Evolutionary conservation across 2,329 filamentous ascomycete genomes (phyloP).

Genomic region (Pestalotiopsis fici): DNA sequence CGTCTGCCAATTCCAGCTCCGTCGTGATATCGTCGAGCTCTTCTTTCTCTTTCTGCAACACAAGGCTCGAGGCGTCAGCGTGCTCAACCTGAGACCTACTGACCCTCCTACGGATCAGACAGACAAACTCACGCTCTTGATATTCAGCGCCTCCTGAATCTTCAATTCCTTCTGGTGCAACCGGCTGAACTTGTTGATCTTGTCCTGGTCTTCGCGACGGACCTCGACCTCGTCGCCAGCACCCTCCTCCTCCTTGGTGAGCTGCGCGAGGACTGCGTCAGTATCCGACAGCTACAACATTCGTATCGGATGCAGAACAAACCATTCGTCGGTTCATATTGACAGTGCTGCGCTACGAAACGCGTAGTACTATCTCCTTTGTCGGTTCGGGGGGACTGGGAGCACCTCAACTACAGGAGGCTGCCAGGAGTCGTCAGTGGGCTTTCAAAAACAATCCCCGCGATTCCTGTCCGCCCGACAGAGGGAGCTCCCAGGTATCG

Average conservation of each 20-base stretch:
- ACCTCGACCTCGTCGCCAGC: slow-evolving; percentile 86
- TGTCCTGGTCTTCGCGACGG: slow-evolving; percentile 94
- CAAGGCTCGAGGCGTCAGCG: slow-evolving; percentile 13
- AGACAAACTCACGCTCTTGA: slow-evolving; percentile 67
- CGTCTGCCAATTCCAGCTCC: slow-evolving; percentile 92
- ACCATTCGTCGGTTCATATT: slow-evolving; percentile 37
- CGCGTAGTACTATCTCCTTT: neutral
- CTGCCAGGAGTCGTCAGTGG: neutral
- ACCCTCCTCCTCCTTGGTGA: slow-evolving; percentile 91
- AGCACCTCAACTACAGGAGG: neutral
- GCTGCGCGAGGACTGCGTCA: slow-evolving; percentile 49
- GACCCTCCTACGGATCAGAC: neutral
- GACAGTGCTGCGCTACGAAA: neutral
- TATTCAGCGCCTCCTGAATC: slow-evolving; percentile 78
- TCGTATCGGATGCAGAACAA: slow-evolving; percentile 9
- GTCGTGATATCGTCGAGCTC: slow-evolving; percentile 90
- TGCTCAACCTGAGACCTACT: no score
- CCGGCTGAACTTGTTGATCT: slow-evolving; percentile 97
- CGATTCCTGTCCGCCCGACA: neutral
- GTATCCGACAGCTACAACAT: neutral
- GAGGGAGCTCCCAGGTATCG: neutral
- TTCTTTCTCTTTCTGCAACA: slow-evolving; percentile 89
- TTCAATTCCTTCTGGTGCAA: slow-evolving; percentile 83
- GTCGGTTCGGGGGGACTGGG: neutral
- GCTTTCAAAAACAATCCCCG: slow-evolving; percentile 1